These are phyloP conservation scores for Trichosporon inkin DNA, from an alignment of 1,284 basidiomycete species.

Conservation along the genomic window DNA sequence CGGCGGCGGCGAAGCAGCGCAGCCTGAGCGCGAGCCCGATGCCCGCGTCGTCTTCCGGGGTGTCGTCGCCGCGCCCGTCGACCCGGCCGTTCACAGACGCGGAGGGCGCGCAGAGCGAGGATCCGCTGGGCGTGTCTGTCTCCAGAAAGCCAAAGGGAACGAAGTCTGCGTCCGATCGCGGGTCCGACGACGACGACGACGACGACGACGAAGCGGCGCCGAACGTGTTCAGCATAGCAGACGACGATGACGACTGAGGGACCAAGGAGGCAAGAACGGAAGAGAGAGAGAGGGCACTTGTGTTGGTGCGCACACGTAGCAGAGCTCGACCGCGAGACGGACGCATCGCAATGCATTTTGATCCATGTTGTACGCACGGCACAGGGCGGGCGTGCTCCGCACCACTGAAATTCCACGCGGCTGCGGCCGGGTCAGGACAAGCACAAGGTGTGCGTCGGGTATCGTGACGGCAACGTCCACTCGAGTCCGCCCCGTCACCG, in stretches of 20 bases:
- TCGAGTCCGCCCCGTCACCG: too few species aligned
- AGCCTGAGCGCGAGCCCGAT: neutral
- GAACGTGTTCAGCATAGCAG: conserved; percentile 7
- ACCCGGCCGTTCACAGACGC: conserved; percentile 1
- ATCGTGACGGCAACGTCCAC: too few species aligned
- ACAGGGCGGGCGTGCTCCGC: too few species aligned
- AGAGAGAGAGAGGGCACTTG: too few species aligned
- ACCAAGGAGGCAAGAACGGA: neutral
- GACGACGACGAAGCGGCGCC: neutral
- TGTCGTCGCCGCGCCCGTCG: neutral
- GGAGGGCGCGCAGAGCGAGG: neutral
- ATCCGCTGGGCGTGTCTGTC: neutral
- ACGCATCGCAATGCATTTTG: too few species aligned
- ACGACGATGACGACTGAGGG: neutral
- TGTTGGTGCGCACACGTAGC: too few species aligned
- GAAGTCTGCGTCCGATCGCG: neutral
- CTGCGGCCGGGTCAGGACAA: too few species aligned
- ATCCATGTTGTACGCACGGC: too few species aligned
- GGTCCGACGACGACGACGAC: neutral
- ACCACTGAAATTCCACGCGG: too few species aligned
- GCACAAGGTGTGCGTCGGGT: too few species aligned
- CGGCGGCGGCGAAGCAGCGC: conserved; percentile 7
- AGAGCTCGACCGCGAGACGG: too few species aligned
- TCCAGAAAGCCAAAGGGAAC: neutral
- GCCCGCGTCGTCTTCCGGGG: neutral